These are phyloP conservation scores for Aspergillus asperescens DNA, from an alignment of 495 filamentous ascomycete genomes.

Conservation along the genomic window DNA sequence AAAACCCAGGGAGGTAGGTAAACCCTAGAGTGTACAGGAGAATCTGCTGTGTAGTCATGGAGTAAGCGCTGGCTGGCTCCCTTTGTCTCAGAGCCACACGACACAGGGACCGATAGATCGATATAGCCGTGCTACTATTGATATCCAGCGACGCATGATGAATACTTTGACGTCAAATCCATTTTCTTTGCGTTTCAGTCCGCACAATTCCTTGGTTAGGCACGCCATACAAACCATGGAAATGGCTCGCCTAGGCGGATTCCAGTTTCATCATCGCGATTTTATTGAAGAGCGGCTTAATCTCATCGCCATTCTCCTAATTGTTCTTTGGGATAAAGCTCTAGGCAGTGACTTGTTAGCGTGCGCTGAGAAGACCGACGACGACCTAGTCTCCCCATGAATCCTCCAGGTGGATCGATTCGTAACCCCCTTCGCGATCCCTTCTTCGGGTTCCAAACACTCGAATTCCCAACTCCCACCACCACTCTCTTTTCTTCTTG, in stretches of 20 bases:
- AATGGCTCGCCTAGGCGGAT: not conserved
- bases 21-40: constrained; percentile 9
- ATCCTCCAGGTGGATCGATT: constrained; percentile 1
- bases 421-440: constrained; percentile 13
- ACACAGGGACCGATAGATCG: constrained; percentile 2
- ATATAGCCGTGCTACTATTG: constrained; percentile 1
- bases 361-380: not conserved
- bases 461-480: not conserved
- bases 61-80: not conserved
- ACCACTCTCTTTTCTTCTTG: not conserved
- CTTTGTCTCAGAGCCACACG: constrained; percentile 10
- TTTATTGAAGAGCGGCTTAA: not conserved
- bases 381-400: not conserved
- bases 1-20: constrained; percentile 15
- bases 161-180: not conserved
- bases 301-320: too few species aligned
- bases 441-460: constrained; percentile 3
- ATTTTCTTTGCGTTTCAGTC: not conserved
- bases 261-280: constrained; percentile 1
- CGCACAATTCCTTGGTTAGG: not conserved
- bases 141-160: not conserved
- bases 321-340: too few species aligned
- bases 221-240: constrained; percentile 2
- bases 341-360: too few species aligned
- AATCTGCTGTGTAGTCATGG: not conserved